Evolutionary conservation across 176 grass and related monocot genomes (phyloP).

Genomic region (Triticum monococcum): DNA sequence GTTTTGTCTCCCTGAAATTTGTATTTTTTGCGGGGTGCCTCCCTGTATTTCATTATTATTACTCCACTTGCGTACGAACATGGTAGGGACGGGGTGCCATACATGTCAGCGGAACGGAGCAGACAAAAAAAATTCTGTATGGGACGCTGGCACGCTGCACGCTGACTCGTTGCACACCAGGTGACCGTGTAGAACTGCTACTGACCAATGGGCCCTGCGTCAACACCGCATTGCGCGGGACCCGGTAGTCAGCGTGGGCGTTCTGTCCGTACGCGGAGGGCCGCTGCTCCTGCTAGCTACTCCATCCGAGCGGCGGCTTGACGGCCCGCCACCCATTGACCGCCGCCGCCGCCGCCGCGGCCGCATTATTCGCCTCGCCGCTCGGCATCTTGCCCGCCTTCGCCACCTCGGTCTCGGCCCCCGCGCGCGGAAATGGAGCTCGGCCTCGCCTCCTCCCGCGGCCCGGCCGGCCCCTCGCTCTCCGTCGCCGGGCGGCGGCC

Average conservation of each 20-base stretch:
- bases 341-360: neutral
- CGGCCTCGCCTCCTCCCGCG: conserved; percentile 11
- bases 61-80: no score
- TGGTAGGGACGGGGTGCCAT: no score
- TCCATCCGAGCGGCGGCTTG: neutral
- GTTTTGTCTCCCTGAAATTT: no score
- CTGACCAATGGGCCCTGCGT: neutral
- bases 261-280: neutral
- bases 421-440: conserved; percentile 33
- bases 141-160: no score
- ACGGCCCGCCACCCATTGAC: neutral
- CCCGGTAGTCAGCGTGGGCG: no score
- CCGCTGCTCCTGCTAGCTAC: no score
- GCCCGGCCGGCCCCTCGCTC: neutral
- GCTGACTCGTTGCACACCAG: neutral
- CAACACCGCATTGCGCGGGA: neutral
- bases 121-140: no score
- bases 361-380: neutral
- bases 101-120: no score
- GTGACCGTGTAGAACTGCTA: fast-evolving
- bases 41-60: no score
- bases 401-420: neutral
- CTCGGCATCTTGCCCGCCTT: neutral
- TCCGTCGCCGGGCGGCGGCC: neutral
- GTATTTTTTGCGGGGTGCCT: no score